Percentiles rank a stretch among this genome's conserved stretches.
Conservation (phyloP, 768 basidiomycete genomes). For the Boletus rex-veris region DNA sequence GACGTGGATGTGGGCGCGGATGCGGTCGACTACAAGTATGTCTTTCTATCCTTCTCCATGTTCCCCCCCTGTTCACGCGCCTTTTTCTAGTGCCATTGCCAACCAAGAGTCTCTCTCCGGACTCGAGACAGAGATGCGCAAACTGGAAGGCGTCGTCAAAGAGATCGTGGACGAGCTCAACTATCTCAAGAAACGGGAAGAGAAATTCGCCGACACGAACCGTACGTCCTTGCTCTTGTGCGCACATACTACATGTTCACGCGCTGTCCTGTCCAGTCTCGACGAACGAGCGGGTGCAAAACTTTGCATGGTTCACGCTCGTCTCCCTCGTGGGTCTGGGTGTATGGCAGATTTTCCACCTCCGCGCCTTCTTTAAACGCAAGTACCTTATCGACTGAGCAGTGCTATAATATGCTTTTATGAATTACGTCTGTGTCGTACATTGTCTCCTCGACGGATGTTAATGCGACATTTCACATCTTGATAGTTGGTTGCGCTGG, state of each 20-base stretch:
- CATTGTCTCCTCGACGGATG: background rate
- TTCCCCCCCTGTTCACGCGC: background rate
- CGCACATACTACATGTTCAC: background rate
- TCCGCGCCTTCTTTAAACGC: slow-evolving; percentile 93
- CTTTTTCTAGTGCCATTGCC: slow-evolving; percentile 77
- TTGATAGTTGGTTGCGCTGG: background rate
- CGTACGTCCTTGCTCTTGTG: slow-evolving; percentile 47
- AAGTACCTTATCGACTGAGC: slow-evolving; percentile 87
- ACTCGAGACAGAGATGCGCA: slow-evolving; percentile 97
- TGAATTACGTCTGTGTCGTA: slow-evolving; percentile 2
- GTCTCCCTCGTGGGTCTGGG: slow-evolving; percentile 75
- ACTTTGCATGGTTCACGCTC: slow-evolving; percentile 89
- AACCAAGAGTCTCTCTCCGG: slow-evolving; percentile 96
- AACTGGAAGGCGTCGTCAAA: slow-evolving; percentile 90
- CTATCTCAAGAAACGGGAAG: slow-evolving; percentile 89
- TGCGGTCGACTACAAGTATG: slow-evolving; percentile 97
- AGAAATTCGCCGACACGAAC: slow-evolving; percentile 84
- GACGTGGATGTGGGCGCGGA: slow-evolving; percentile 98
- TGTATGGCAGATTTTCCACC: slow-evolving; percentile 92
- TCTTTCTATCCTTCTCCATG: slow-evolving; percentile 1
- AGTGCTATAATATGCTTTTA: slow-evolving; percentile 7
- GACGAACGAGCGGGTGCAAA: slow-evolving; percentile 87
- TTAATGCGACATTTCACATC: background rate
- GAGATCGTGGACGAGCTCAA: slow-evolving; percentile 93
- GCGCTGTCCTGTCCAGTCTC: slow-evolving; percentile 54